phyloP scores from a whole-genome alignment of 2,329 filamentous ascomycete species.

The Penicillium sp. region DNA sequence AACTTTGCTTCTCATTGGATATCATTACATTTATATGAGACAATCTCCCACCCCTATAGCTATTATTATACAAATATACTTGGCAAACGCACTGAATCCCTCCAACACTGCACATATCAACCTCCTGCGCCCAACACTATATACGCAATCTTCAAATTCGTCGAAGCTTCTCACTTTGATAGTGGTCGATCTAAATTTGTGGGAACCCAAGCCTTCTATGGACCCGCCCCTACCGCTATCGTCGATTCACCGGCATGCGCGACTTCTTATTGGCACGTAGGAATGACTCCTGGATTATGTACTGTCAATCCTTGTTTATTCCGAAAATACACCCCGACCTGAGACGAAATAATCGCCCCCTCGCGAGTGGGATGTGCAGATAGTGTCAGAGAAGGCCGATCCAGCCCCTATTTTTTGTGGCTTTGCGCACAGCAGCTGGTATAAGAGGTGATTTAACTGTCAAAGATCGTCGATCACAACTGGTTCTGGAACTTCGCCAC shows the following conservation, averaged over 20 bases:
- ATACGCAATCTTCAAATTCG: conserved; percentile 1
- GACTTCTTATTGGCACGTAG: conserved; percentile 23
- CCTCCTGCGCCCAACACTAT: background rate
- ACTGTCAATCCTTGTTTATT: conserved; percentile 9
- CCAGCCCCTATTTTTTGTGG: background rate
- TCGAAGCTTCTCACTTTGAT: conserved; percentile 13
- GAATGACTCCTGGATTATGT: conserved; percentile 17
- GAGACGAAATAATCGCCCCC: conserved; percentile 5
- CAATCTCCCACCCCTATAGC: background rate
- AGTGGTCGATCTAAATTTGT: conserved; percentile 29
- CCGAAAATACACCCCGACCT: background rate
- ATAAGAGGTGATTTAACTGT: background rate
- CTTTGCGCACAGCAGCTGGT: background rate
- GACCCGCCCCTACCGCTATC: conserved; percentile 28
- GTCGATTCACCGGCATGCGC: conserved; percentile 19
- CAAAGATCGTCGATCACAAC: background rate
- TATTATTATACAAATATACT: background rate
- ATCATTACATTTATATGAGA: background rate
- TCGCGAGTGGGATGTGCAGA: background rate
- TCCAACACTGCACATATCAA: background rate
- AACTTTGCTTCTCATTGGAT: background rate
- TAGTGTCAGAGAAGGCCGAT: background rate
- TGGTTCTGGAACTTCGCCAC: background rate
- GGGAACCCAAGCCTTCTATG: conserved; percentile 23
- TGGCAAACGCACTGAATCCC: background rate